Conservation (phyloP, 345 rosid genomes). For the Diplotaxis tenuifolia region DNA sequence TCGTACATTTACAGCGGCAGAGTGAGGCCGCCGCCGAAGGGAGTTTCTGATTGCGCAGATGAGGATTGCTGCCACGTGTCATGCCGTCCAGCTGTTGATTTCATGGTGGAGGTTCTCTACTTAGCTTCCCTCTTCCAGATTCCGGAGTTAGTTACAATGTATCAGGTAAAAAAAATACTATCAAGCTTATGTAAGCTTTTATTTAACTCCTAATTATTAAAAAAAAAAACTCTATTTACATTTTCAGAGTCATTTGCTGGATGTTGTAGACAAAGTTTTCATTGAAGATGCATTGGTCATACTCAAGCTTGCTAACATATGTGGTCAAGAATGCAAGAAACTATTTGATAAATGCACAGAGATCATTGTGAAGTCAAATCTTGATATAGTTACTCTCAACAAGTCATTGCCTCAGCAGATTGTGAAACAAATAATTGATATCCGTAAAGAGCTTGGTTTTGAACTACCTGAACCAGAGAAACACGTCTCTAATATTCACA, state of each 20-base stretch:
- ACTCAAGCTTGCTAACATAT: slow-evolving; percentile 57
- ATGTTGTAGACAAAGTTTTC: slow-evolving; percentile 58
- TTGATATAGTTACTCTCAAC: slow-evolving; percentile 57
- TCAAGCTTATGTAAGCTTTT: not conserved
- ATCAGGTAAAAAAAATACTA: slow-evolving; percentile 45
- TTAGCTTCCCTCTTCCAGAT: slow-evolving; percentile 60
- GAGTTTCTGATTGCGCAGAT: slow-evolving; percentile 64
- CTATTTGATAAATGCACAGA: slow-evolving; percentile 50
- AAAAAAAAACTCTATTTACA: not conserved
- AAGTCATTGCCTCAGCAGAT: slow-evolving; percentile 54
- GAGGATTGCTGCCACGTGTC: slow-evolving; percentile 65
- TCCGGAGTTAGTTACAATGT: slow-evolving; percentile 60
- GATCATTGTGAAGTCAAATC: slow-evolving; percentile 53
- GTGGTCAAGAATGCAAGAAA: slow-evolving; percentile 52
- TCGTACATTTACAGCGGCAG: slow-evolving; percentile 67
- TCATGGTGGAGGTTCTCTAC: slow-evolving; percentile 68
- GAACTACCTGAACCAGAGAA: slow-evolving; percentile 42
- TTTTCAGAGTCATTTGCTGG: slow-evolving; percentile 60
- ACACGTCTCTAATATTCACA: slow-evolving; percentile 58
- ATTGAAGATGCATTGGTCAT: slow-evolving; percentile 59
- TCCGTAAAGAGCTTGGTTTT: slow-evolving; percentile 44
- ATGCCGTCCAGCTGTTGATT: slow-evolving; percentile 71
- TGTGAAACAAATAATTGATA: slow-evolving; percentile 48
- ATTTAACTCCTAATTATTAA: not conserved
- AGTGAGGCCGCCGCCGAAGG: slow-evolving; percentile 53